A percentile compares a stretch with the other conserved stretches of the same genome.
Evolutionary conservation across 768 basidiomycete species (phyloP).

Genomic region (Butyriboletus loyo): DNA sequence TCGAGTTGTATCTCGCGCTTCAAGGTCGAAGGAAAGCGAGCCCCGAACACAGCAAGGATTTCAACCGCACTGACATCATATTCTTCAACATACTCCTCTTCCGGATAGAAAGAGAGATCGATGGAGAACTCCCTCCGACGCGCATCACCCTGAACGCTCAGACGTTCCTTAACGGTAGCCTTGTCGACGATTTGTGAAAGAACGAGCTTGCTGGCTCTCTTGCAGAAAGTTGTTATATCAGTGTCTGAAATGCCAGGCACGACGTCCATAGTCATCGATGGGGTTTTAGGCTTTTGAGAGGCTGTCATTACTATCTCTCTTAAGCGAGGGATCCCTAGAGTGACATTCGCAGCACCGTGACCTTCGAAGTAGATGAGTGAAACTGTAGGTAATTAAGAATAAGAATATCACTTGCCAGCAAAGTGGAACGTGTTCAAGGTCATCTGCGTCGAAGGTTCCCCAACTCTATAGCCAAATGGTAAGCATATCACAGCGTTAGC

Average conservation of each 20-base stretch:
- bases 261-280: constrained; percentile 89
- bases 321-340: constrained; percentile 96
- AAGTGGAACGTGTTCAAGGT: constrained; percentile 99
- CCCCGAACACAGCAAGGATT: constrained; percentile 67
- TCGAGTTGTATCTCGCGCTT: constrained; percentile 85
- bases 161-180: constrained; percentile 75
- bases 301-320: constrained; percentile 99
- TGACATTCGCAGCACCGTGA: constrained; percentile 98
- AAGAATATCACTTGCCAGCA: constrained; percentile 58
- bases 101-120: constrained; percentile 81
- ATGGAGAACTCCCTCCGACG: constrained; percentile 81
- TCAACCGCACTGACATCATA: constrained; percentile 73
- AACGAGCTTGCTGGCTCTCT: constrained; percentile 78
- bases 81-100: constrained; percentile 77
- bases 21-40: constrained; percentile 73
- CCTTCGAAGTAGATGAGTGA: constrained; percentile 45
- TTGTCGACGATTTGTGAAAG: constrained; percentile 86
- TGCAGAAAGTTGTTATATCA: constrained; percentile 78
- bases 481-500: neutral
- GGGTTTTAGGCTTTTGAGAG: constrained; percentile 92
- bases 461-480: constrained; percentile 57
- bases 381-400: neutral
- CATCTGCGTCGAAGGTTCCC: constrained; percentile 99
- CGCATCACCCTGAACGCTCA: constrained; percentile 61
- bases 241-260: constrained; percentile 47